These are phyloP conservation scores for Scheffersomyces cryptocercus DNA, from an alignment of 1,139 yeast genomes.

Conservation along the genomic window DNA sequence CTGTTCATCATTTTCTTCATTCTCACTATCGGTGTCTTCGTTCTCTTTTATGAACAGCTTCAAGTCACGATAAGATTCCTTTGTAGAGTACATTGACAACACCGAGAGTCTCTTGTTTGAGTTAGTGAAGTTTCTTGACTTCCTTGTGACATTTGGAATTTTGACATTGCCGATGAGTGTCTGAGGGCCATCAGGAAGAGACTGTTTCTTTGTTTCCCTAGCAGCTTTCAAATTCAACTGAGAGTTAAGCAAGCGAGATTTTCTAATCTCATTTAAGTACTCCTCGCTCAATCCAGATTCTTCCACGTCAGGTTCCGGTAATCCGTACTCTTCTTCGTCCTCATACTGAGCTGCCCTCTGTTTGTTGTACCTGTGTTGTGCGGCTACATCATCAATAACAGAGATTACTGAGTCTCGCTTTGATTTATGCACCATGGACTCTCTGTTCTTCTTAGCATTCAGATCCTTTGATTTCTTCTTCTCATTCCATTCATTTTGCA, in stretches of 20 bases:
- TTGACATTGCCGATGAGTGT: constrained; percentile 59
- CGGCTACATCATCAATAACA: constrained; percentile 24
- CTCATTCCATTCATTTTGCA: constrained; percentile 39
- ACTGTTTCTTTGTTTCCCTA: constrained; percentile 13
- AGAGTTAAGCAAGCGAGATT: constrained; percentile 45
- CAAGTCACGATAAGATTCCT: constrained; percentile 62
- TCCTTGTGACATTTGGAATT: constrained; percentile 71
- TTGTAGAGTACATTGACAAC: constrained; percentile 67
- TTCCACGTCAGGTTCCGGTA: constrained; percentile 42
- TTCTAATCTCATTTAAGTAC: constrained; percentile 45
- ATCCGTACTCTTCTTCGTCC: constrained; percentile 22
- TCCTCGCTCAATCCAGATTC: constrained; percentile 45
- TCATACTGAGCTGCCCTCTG: constrained; percentile 1
- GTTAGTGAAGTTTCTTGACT: constrained; percentile 60
- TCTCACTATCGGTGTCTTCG: constrained; percentile 29
- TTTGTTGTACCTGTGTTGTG: not conserved
- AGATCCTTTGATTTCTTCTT: constrained; percentile 8
- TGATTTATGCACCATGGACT: constrained; percentile 32
- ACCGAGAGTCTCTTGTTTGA: constrained; percentile 70
- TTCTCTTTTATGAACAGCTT: constrained; percentile 30
- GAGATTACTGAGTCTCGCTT: constrained; percentile 14
- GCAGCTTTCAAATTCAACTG: constrained; percentile 38
- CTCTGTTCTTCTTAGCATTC: constrained; percentile 29
- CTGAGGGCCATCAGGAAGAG: constrained; percentile 16
- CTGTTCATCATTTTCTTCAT: constrained; percentile 12